Conservation (phyloP, 2,329 filamentous ascomycete genomes). For the Fusarium vanettenii region DNA sequence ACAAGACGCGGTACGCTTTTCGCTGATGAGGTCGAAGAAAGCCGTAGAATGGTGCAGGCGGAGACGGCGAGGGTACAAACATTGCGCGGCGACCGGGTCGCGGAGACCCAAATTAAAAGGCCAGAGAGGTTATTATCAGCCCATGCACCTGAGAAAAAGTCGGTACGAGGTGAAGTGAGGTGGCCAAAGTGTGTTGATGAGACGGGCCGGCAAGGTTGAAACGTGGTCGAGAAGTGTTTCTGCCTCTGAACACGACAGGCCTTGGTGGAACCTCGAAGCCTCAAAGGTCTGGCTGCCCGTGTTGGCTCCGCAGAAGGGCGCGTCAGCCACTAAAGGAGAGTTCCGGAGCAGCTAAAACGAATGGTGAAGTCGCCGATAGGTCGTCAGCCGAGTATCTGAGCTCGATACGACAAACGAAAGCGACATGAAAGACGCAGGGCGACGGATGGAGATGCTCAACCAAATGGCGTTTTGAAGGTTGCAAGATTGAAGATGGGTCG, state of each 20-base stretch:
- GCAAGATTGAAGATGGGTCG: conserved; percentile 33
- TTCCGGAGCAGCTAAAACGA: neutral
- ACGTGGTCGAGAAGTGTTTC: conserved; percentile 11
- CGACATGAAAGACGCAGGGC: neutral
- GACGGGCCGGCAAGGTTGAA: neutral
- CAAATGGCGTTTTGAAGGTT: conserved; percentile 31
- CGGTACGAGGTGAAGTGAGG: conserved; percentile 4
- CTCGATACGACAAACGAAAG: neutral
- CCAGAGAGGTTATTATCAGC: conserved; percentile 11
- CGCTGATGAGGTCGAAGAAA: neutral
- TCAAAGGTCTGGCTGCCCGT: conserved; percentile 14
- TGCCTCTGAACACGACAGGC: conserved; percentile 27
- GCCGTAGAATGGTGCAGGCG: neutral
- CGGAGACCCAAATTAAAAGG: conserved; percentile 28
- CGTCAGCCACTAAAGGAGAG: conserved; percentile 16
- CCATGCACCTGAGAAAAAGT: conserved; percentile 32
- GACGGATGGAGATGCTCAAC: conserved; percentile 15
- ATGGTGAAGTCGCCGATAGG: neutral
- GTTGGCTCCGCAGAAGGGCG: conserved; percentile 14
- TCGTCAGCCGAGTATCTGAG: neutral
- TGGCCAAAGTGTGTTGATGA: neutral
- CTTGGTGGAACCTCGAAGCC: conserved; percentile 30
- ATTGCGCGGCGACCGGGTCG: conserved; percentile 36
- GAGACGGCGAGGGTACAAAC: conserved; percentile 28
- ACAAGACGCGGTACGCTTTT: neutral